phyloP scores from a whole-genome alignment of 192 early-diverging fungal genomes.

The Coemansia sp. region DNA sequence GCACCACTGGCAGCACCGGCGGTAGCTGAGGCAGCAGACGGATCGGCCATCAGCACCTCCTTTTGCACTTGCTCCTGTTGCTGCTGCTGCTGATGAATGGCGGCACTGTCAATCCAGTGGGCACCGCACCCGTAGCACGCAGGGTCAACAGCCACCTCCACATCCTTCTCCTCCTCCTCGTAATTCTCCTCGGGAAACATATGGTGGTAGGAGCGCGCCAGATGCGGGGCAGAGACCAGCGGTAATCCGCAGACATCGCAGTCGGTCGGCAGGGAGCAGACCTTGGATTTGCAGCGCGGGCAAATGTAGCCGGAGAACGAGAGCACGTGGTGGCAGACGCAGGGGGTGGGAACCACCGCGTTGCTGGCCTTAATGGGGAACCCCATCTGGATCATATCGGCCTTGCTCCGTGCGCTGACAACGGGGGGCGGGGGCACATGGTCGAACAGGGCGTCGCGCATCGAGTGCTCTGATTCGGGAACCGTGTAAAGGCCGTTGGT shows the following conservation, averaged over 20 bases:
- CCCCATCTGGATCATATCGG: slow-evolving; percentile 87
- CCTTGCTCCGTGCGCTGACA: slow-evolving; percentile 50
- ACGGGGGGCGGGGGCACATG: slow-evolving; percentile 86
- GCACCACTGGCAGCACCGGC: slow-evolving; percentile 2
- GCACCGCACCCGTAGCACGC: slow-evolving; percentile 51
- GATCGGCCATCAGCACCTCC: not conserved
- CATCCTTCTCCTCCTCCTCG: slow-evolving; percentile 58
- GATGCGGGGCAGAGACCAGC: slow-evolving; percentile 83
- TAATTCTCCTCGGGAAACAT: slow-evolving; percentile 90
- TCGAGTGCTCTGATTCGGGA: slow-evolving; percentile 78
- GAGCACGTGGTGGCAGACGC: slow-evolving; percentile 77
- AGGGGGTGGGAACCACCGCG: slow-evolving; percentile 56
- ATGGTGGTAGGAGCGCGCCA: slow-evolving; percentile 93
- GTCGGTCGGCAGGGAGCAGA: slow-evolving; percentile 89
- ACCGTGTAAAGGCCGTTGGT: slow-evolving; percentile 86
- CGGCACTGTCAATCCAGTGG: slow-evolving; percentile 12
- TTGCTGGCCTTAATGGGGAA: slow-evolving; percentile 65
- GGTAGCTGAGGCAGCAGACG: not conserved
- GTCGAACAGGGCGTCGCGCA: slow-evolving; percentile 82
- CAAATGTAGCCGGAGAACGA: slow-evolving; percentile 78
- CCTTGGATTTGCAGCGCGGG: slow-evolving; percentile 76
- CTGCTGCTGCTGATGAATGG: not conserved
- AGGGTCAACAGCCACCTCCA: not conserved
- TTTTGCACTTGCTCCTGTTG: not conserved
- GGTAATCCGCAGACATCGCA: slow-evolving; percentile 89